A percentile compares a stretch with the other conserved stretches of the same genome.
phyloP scores from a whole-genome alignment of 140 eudicot species.

The Stevia rebaudiana region DNA sequence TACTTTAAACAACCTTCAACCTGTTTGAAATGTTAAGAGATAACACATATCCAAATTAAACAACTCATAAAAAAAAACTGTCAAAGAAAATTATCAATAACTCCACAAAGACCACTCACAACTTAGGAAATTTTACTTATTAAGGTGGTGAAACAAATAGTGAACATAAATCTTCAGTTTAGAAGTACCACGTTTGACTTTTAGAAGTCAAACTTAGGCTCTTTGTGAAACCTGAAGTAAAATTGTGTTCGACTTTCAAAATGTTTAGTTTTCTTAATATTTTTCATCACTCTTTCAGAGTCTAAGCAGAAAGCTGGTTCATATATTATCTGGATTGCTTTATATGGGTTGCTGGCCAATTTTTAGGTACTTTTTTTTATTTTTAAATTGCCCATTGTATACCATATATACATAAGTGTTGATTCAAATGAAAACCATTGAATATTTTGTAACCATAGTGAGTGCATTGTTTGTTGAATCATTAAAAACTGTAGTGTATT shows the following conservation, averaged over 20 bases:
- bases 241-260: constrained; percentile 3
- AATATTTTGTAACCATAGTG: neutral
- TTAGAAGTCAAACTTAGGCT: constrained; percentile 7
- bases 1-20: neutral
- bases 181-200: constrained; percentile 1
- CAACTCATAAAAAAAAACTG: too few species aligned
- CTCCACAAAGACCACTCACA: neutral
- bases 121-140: neutral
- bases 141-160: neutral
- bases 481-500: neutral
- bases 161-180: neutral
- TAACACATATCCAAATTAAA: too few species aligned
- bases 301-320: constrained; percentile 93
- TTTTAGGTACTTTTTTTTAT: constrained; percentile 75
- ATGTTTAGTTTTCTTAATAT: neutral
- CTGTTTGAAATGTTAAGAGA: neutral
- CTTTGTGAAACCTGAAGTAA: constrained; percentile 6
- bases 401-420: neutral
- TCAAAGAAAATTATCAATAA: neutral
- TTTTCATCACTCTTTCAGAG: constrained; percentile 32
- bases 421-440: neutral
- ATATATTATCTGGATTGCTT: constrained; percentile 88
- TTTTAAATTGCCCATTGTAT: neutral
- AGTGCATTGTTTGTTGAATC: neutral
- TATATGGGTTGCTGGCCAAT: constrained; percentile 94